Percentiles rank a stretch among this genome's conserved stretches.
Evolutionary conservation across 2,329 filamentous ascomycete species (phyloP).

Genomic region (Pleomassaria siparia): DNA sequence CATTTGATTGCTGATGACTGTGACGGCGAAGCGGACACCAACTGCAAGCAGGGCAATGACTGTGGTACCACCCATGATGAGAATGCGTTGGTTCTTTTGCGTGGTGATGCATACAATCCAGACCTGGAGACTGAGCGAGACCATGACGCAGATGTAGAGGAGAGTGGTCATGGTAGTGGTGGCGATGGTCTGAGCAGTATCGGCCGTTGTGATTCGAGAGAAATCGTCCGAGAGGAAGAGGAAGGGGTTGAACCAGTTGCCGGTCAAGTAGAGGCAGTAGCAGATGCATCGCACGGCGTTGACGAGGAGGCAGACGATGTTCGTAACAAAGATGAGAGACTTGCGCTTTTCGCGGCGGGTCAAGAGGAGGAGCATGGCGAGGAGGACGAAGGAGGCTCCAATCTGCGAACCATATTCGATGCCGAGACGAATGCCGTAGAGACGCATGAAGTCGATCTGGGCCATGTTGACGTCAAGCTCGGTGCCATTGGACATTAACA

Average conservation of each 20-base stretch:
- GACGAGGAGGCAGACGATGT: constrained; percentile 61
- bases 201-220: constrained; percentile 48
- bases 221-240: constrained; percentile 59
- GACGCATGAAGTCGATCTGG: constrained; percentile 49
- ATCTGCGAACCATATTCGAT: constrained; percentile 73
- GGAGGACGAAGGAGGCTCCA: constrained; percentile 66
- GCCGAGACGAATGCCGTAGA: constrained; percentile 51
- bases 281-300: constrained; percentile 63
- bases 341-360: constrained; percentile 66
- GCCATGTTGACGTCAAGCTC: constrained; percentile 45
- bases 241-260: constrained; percentile 64
- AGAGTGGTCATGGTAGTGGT: constrained; percentile 54
- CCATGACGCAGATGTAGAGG: constrained; percentile 57
- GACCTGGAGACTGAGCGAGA: constrained; percentile 64
- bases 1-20: constrained; percentile 50
- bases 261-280: constrained; percentile 61
- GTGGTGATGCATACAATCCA: constrained; percentile 62
- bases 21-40: constrained; percentile 56
- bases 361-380: constrained; percentile 67
- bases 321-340: constrained; percentile 66
- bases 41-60: constrained; percentile 55
- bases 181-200: constrained; percentile 52
- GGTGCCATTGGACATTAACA: constrained; percentile 50
- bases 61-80: constrained; percentile 52
- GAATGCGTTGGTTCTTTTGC: constrained; percentile 43